Conservation (phyloP, 2,329 filamentous ascomycete species). For the Aspergillus aculeatinus region DNA sequence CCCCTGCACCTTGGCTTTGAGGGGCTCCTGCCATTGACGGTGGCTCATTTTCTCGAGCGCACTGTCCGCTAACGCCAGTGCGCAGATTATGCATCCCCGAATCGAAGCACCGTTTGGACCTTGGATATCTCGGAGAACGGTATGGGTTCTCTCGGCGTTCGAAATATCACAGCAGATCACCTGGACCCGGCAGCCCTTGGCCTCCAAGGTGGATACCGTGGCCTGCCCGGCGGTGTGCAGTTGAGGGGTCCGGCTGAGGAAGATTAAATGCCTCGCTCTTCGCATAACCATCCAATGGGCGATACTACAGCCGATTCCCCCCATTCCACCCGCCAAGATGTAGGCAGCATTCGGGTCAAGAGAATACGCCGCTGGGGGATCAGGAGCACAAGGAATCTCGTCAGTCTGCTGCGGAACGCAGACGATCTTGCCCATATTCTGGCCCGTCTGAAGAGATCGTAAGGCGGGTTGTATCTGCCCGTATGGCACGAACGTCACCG, state of each 20-base stretch:
- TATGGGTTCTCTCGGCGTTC: background rate
- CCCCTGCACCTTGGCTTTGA: constrained; percentile 39
- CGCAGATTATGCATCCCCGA: constrained; percentile 31
- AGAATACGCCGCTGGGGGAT: background rate
- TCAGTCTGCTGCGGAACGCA: constrained; percentile 24
- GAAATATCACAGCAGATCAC: constrained; percentile 28
- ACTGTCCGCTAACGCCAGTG: constrained; percentile 31
- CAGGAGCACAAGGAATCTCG: too few species aligned
- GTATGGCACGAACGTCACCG: background rate
- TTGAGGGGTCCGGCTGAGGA: constrained; percentile 8
- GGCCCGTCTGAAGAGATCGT: constrained; percentile 30
- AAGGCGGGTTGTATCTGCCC: constrained; percentile 24
- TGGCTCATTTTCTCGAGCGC: constrained; percentile 42
- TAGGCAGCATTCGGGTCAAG: constrained; percentile 3
- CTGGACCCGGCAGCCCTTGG: constrained; percentile 15
- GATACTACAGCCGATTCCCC: constrained; percentile 13
- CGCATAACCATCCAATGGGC: constrained; percentile 5
- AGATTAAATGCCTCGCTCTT: constrained; percentile 11
- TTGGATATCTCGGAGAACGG: too few species aligned
- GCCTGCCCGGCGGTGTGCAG: background rate
- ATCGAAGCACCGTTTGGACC: constrained; percentile 17
- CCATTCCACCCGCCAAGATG: constrained; percentile 14
- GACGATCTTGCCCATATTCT: constrained; percentile 43
- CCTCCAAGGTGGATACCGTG: background rate
- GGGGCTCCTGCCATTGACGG: constrained; percentile 33